A percentile compares a stretch with the other conserved stretches of the same genome.
Evolutionary conservation across 2,329 filamentous ascomycete species (phyloP).

Genomic region (Fusarium vanettenii): DNA sequence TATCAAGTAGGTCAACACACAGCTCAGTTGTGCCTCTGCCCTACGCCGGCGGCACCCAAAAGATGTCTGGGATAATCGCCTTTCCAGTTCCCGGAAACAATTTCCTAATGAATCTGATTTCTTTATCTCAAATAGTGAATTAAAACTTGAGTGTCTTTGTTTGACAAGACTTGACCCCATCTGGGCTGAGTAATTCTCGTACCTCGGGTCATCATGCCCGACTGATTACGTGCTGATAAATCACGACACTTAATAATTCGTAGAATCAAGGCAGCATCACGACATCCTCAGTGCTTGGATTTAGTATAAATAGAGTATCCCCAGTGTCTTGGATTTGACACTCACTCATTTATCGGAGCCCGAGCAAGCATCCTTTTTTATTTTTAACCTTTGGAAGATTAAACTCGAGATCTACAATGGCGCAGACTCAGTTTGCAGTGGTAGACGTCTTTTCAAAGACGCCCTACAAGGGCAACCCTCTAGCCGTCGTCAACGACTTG

Average conservation of each 20-base stretch:
- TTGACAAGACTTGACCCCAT: neutral
- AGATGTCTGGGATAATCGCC: neutral
- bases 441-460: conserved; percentile 35
- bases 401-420: neutral
- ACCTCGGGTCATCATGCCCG: neutral
- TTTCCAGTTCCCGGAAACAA: neutral
- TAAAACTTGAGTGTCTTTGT: neutral
- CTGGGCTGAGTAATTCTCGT: neutral
- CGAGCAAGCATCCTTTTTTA: neutral
- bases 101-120: no score
- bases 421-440: neutral
- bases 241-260: neutral
- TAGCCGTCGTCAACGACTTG: conserved; percentile 32
- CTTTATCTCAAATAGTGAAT: neutral
- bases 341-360: no score
- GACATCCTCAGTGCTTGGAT: neutral
- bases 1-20: neutral
- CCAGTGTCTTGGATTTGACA: neutral
- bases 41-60: neutral
- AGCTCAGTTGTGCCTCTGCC: neutral
- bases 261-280: neutral
- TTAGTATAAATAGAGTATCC: neutral
- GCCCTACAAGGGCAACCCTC: conserved; percentile 35
- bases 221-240: neutral
- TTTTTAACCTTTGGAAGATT: neutral